Percentiles rank a stretch among this genome's conserved stretches.
phyloP scores from a whole-genome alignment of 345 rosid genomes.

The Eucalyptus erythrocorys region DNA sequence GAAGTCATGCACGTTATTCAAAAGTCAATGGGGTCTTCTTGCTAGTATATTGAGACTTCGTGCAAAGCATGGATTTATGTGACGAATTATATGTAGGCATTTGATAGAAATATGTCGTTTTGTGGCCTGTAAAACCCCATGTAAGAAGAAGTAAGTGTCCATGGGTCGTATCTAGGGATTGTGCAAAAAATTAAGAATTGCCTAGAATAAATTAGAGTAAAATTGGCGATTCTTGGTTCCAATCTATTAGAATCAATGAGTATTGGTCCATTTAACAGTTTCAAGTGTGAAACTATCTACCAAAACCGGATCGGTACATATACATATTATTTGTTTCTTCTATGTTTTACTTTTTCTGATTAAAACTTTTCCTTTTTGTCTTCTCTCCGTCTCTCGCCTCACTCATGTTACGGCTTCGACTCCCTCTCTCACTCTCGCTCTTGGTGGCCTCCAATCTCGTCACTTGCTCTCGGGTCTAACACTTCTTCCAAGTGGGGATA shows the following conservation, averaged over 20 bases:
- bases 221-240: no score
- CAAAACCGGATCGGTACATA: accelerated
- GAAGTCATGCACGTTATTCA: background rate
- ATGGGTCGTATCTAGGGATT: background rate
- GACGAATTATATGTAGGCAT: background rate
- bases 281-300: no score
- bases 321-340: no score
- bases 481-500: background rate
- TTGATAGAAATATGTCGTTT: background rate
- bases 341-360: no score
- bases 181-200: no score
- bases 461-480: background rate
- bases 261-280: no score
- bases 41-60: background rate
- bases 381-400: background rate
- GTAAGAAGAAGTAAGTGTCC: background rate
- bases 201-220: accelerated
- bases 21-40: background rate
- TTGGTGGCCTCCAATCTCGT: background rate
- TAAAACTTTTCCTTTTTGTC: background rate
- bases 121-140: background rate
- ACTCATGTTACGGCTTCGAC: background rate
- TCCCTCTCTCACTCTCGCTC: background rate
- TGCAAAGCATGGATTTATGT: background rate
- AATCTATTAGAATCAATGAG: no score